Percentiles rank a stretch among this genome's conserved stretches.
phyloP scores from a whole-genome alignment of 345 rosid species.

The Diplotaxis tenuifolia region DNA sequence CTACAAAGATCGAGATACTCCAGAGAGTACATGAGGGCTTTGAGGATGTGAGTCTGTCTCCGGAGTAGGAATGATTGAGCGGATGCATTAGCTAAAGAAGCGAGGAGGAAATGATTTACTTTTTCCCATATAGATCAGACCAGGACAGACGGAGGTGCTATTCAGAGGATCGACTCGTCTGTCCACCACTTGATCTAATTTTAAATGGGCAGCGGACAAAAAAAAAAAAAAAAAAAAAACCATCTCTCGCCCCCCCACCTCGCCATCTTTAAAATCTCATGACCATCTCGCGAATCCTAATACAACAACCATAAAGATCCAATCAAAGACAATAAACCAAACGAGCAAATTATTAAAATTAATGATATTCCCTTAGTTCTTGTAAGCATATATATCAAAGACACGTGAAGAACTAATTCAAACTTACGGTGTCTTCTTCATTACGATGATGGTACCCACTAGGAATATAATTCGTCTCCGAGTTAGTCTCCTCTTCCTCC shows the following conservation, averaged over 20 bases:
- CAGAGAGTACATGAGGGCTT: too few species aligned
- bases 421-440: constrained; percentile 9
- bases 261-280: background rate
- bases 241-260: background rate
- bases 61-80: too few species aligned
- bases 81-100: too few species aligned
- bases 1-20: too few species aligned
- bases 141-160: too few species aligned
- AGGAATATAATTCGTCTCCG: background rate
- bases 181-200: too few species aligned
- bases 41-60: too few species aligned
- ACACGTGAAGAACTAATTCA: background rate
- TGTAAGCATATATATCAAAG: background rate
- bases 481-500: background rate
- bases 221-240: too few species aligned
- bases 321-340: background rate
- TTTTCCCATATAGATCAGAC: too few species aligned
- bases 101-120: too few species aligned
- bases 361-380: background rate
- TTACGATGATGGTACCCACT: background rate
- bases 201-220: too few species aligned
- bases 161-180: too few species aligned
- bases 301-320: constrained; percentile 1
- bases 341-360: background rate
- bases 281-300: background rate